Evolutionary conservation across 2,329 filamentous ascomycete genomes (phyloP), one percentile per base, ranked within the genome.

Genomic region (Teratosphaeria viscida): DNA sequence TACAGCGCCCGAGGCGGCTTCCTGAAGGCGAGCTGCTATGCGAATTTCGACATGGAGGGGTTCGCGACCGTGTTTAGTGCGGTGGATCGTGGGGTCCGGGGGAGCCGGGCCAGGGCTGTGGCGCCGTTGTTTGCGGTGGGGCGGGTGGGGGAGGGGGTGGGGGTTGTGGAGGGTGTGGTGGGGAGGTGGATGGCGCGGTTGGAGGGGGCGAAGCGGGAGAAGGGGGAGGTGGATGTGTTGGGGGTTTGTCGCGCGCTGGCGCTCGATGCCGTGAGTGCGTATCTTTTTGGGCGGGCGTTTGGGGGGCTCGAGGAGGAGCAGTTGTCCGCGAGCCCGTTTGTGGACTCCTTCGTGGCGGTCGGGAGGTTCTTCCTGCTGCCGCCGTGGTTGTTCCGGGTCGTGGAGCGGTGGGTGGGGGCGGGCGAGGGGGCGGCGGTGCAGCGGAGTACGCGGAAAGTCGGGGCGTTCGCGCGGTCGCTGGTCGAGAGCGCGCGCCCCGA

Each of bases 11-110:
- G 73, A 43, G 81, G 81, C 3, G 81, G 82, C 1, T 83, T 84
- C 57, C 67, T 70, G 0, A 84, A 85, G 66, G 74, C 79, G 0
- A 64, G 68, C 0, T 78, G 74, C 60, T 84, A 84, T 66, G 68
- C 70, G 0, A 84, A 84, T 62, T 84, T 84, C 64, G 79, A 83
- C 60, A 80, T 83, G 19, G 81, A 83, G 63, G 79, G 79, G 0
- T 78, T 80, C 63, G 69, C 75, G 32, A 81, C 80, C 1, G 79
- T 85, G 39, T 85, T 85, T 69, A 79, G 77, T 3, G 76, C 73
- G 0, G 71, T 74, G 19, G 74, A 77, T 59, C 23, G 69, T 68
- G 3, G 72, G 71, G 2, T 70, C 52, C 67, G 81, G 11, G 74
- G 73, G 2, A 62, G 69, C 3, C 69, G 81, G 54, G 79, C 78